Evolutionary conservation across 305 asterid species (phyloP), one percentile per base, ranked within the genome.

Genomic region (Fraxinus baroniana): DNA sequence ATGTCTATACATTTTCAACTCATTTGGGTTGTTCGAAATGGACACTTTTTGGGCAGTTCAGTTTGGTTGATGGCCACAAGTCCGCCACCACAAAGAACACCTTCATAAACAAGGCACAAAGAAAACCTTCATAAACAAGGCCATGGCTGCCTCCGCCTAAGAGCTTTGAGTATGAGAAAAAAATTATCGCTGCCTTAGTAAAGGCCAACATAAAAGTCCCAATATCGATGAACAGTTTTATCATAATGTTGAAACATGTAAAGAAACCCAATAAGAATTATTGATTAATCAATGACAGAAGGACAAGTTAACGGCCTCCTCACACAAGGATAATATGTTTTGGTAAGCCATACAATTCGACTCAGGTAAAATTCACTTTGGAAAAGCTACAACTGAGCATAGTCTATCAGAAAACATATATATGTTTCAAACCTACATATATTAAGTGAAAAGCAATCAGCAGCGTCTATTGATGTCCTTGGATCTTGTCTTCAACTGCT

Each of bases 41-140:
- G 89, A 75, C 28, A 77, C 66, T 55, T 55, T 10, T 4, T 81
- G 82, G 57, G 85, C 28, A 8, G 80, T 77, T 85, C 94, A 79
- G 96, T 86, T 78, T 89, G 91, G 76, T 94, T 94, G 76, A 93
- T 52, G 75, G 97, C 97, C 2, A 93, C 97, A 30, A 81, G 89
- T 12, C 92, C 18, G 18, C 57, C 18, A 46, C 57, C 18, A 91
- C 91, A 89, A 4, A 92, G 90, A 20, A 90, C 92, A 18, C 94
- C 98, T 78, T 94, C 91, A 86, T 92, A 92, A 71, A 94, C 98
- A 18, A 13, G 57, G 57, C 57, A 91, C 91, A 89, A 4, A 92
- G 90, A 20, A 90, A 91, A 18, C 94, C 98, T 78, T 94, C 91
- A 86, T 92, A 92, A 71, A 94, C 98, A 18, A 13, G 57, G 57